Percentiles rank a stretch among this genome's conserved stretches.
Evolutionary conservation across 1,284 basidiomycete genomes (phyloP).

Genomic region (Boletus smithii): DNA sequence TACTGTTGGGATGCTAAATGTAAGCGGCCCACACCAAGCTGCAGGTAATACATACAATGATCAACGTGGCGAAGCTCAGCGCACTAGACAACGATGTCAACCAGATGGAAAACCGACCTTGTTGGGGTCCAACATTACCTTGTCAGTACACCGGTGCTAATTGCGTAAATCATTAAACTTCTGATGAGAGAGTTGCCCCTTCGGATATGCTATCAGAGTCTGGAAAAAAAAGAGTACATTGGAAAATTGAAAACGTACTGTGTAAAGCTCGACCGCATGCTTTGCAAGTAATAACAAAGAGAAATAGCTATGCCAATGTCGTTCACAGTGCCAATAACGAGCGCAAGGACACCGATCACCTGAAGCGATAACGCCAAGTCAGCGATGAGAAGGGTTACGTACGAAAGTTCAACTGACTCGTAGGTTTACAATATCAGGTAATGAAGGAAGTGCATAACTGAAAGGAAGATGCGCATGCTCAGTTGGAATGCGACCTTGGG

Average conservation of each 20-base stretch:
- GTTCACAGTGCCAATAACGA: slow-evolving; percentile 44
- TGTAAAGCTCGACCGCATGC: slow-evolving; percentile 43
- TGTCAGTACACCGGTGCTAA: slow-evolving; percentile 54
- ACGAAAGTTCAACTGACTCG: slow-evolving; percentile 15
- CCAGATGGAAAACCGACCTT: background rate
- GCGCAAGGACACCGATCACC: slow-evolving; percentile 41
- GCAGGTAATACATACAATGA: slow-evolving; percentile 44
- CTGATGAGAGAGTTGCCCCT: slow-evolving; percentile 63
- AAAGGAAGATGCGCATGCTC: slow-evolving; percentile 11
- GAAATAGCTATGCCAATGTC: slow-evolving; percentile 48
- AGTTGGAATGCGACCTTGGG: slow-evolving; percentile 19
- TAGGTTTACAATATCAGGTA: slow-evolving; percentile 13
- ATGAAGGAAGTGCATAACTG: slow-evolving; percentile 13
- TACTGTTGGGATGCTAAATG: slow-evolving; percentile 39
- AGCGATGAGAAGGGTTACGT: background rate
- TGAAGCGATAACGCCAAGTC: slow-evolving; percentile 17
- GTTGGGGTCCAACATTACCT: slow-evolving; percentile 38
- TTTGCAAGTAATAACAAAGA: slow-evolving; percentile 51
- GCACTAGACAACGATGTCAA: slow-evolving; percentile 39
- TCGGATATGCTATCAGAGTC: background rate
- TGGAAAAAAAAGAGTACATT: background rate
- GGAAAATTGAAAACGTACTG: slow-evolving; percentile 15
- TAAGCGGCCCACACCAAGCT: background rate
- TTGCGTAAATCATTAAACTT: slow-evolving; percentile 47
- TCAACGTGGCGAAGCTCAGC: slow-evolving; percentile 53